Base-by-base conservation (phyloP, 2,329 filamentous ascomycete species). In the Fusarium nelsonii region DNA sequence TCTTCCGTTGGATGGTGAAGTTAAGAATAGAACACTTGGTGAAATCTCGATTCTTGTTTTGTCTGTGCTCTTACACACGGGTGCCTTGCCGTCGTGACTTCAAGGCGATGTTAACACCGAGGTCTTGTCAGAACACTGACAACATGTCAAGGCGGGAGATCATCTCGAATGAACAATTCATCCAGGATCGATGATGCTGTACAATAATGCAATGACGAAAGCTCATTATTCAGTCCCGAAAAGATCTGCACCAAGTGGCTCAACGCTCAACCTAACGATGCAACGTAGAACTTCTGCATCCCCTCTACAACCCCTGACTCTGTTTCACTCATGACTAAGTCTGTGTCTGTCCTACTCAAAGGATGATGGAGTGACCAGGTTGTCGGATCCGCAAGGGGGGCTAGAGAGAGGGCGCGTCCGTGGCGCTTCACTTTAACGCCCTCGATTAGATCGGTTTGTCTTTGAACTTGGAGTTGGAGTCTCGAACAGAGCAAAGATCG, bases 351-450 rank as follows among this genome's bases (percentile, higher is more conserved):
- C 18, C n/a, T 45, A 32, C 16, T 48, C 51, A 50, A 46, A 34
- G 26, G 44, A 9, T 46, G 20, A 16, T 23, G 30, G 11, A 20
- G 18, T 23, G 18, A 16, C 41, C 32, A 20, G 54, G 23, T 52
- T 40, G 8, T 48, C 41, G 60, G 61, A 36, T 60, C 61, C 46
- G 41, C 61, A 34, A 36, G 20, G 41, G 28, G 30, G 20, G n/a
- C 51, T 51, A 50, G 23, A 50, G 16, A 39, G 34, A 39, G 28
- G 41, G 41, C 30, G 44, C 36, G 32, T 39, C 37, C 44, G 66
- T 70, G 67, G 66, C 67, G 67, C 58, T 46, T 58, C 34, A 53
- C 63, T 64, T 68, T 57, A 68, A 56, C 67, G 50, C 66, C 58
- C 61, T 58, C 43, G 48, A 62, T 32, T 8, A 51, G 48, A 32